Evolutionary conservation across 108 stramenopile species (phyloP).

Genomic region (Nitzschia palea): DNA sequence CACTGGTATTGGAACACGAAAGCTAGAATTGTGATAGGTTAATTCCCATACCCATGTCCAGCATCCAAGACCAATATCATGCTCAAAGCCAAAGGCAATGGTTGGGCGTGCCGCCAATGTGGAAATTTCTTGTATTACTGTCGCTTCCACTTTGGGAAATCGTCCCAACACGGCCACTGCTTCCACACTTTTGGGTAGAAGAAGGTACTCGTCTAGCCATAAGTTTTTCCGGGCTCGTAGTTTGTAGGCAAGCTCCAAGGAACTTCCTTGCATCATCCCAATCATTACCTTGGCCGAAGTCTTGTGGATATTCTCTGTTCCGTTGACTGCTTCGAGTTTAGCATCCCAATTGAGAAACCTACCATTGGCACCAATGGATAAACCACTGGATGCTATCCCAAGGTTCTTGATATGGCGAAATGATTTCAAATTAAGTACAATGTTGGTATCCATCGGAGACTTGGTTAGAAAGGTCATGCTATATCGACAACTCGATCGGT

Average conservation of each 20-base stretch:
- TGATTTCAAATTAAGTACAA: slow-evolving; percentile 34
- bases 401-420: slow-evolving; percentile 31
- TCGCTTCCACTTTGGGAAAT: slow-evolving; percentile 24
- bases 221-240: neutral
- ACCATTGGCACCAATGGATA: slow-evolving; percentile 32
- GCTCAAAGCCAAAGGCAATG: slow-evolving; percentile 41
- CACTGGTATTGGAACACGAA: slow-evolving; percentile 43
- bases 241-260: slow-evolving; percentile 27
- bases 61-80: slow-evolving; percentile 29
- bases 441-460: slow-evolving; percentile 29
- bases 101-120: slow-evolving; percentile 25
- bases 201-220: slow-evolving; percentile 31
- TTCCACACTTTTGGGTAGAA: slow-evolving; percentile 34
- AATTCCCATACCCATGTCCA: slow-evolving; percentile 52
- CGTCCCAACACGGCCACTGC: slow-evolving; percentile 8
- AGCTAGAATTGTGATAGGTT: slow-evolving; percentile 28
- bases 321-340: slow-evolving; percentile 15
- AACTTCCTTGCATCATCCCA: slow-evolving; percentile 38
- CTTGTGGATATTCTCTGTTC: slow-evolving; percentile 17
- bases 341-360: slow-evolving; percentile 33
- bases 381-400: slow-evolving; percentile 28
- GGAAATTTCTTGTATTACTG: slow-evolving; percentile 28
- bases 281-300: slow-evolving; percentile 25
- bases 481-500: slow-evolving; percentile 34
- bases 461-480: slow-evolving; percentile 27